Conservation (phyloP, 257 asterid genomes). For the Forsythia viridissima region DNA sequence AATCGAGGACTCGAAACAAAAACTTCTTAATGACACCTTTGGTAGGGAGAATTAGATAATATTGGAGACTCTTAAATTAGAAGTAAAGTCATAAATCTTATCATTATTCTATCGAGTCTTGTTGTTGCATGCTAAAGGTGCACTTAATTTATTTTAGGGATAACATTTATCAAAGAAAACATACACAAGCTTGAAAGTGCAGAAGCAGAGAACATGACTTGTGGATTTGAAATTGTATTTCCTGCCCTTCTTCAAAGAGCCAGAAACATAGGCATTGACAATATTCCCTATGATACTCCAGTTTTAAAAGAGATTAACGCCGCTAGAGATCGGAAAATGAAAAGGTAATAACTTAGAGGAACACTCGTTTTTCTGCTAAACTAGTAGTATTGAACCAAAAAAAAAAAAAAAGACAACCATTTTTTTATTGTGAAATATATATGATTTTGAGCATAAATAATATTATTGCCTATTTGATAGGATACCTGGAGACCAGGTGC, state of each 20-base stretch:
- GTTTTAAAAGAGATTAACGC: slow-evolving; percentile 21
- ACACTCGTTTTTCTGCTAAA: too few species aligned
- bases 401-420: neutral
- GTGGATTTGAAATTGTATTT: slow-evolving; percentile 47
- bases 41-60: too few species aligned
- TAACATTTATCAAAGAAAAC: slow-evolving; percentile 29
- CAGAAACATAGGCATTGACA: slow-evolving; percentile 24
- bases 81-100: too few species aligned
- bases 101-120: too few species aligned
- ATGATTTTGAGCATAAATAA: too few species aligned
- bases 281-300: slow-evolving; percentile 27
- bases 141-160: slow-evolving; percentile 14
- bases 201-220: slow-evolving; percentile 33
- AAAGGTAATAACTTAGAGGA: slow-evolving; percentile 16
- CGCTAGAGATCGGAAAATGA: slow-evolving; percentile 25
- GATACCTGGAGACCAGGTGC: slow-evolving; percentile 39
- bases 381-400: neutral
- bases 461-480: slow-evolving; percentile 11
- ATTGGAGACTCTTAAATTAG: too few species aligned
- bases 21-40: neutral
- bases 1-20: neutral
- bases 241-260: slow-evolving; percentile 41
- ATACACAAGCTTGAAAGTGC: slow-evolving; percentile 17
- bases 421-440: too few species aligned
- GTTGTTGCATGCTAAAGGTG: too few species aligned